Evolutionary conservation across 208 protist species (phyloP).

Genomic region (Vickermania spadyakhi): DNA sequence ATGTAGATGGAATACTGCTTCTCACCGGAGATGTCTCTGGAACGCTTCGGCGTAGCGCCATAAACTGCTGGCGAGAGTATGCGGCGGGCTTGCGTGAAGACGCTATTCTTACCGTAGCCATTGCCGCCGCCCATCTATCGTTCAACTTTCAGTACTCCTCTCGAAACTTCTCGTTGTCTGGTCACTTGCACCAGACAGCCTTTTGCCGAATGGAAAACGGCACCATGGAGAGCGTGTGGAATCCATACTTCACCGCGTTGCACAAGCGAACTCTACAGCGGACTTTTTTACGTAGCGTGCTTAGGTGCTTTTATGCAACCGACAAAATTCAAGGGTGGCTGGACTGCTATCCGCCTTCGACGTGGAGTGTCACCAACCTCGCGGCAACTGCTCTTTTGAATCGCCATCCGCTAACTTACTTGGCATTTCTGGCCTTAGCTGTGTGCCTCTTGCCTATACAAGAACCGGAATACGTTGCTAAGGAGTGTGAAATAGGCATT

Average conservation of each 20-base stretch:
- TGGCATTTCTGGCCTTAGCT: constrained; percentile 41
- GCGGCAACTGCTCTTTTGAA: neutral
- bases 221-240: constrained; percentile 22
- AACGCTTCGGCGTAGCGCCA: constrained; percentile 33
- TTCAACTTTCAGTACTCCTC: constrained; percentile 44
- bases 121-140: neutral
- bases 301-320: constrained; percentile 67
- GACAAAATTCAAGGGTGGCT: constrained; percentile 33
- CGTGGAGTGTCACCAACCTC: neutral
- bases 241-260: constrained; percentile 30
- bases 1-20: constrained; percentile 37
- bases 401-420: constrained; percentile 31
- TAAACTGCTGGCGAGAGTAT: constrained; percentile 15
- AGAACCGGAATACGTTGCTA: constrained; percentile 44
- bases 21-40: constrained; percentile 42
- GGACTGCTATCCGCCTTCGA: constrained; percentile 10
- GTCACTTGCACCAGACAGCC: neutral
- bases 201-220: neutral
- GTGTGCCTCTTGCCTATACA: constrained; percentile 40
- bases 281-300: constrained; percentile 36
- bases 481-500: constrained; percentile 42
- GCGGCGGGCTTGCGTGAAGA: constrained; percentile 15
- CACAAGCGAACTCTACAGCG: constrained; percentile 49
- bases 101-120: constrained; percentile 38
- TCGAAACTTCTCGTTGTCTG: constrained; percentile 10